A percentile compares a stretch with the other conserved stretches of the same genome.
These are phyloP conservation scores for Filosporella fistucella DNA, from an alignment of 495 filamentous ascomycete genomes.

Conservation along the genomic window DNA sequence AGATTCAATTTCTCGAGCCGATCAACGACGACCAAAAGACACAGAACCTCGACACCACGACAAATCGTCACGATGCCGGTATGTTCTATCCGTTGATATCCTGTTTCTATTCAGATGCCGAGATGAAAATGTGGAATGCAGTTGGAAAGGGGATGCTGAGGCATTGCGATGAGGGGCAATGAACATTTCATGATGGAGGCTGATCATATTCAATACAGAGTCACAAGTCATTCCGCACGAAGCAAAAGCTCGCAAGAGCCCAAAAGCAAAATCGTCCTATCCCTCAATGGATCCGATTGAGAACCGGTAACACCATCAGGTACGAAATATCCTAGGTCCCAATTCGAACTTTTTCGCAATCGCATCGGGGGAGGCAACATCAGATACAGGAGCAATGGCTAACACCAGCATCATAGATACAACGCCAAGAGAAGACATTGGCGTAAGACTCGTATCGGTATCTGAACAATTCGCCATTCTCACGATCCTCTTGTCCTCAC, in stretches of 20 bases:
- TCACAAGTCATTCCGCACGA: conserved; percentile 99
- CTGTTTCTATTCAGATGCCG: not conserved
- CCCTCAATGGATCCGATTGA: conserved; percentile 98
- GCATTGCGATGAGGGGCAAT: conserved; percentile 1
- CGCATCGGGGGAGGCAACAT: not conserved
- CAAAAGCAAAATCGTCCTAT: conserved; percentile 99
- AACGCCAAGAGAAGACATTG: conserved; percentile 99
- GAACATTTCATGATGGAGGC: conserved; percentile 10
- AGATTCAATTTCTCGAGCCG: conserved; percentile 1
- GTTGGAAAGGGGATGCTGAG: not conserved
- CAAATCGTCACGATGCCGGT: conserved; percentile 79
- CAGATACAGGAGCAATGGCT: conserved; percentile 1
- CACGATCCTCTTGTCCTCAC: conserved; percentile 4
- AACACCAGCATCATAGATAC: conserved; percentile 64
- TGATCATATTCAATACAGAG: conserved; percentile 52
- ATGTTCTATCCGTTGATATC: conserved; percentile 34
- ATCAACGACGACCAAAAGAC: conserved; percentile 11
- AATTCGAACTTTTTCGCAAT: not conserved
- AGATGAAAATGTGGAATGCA: not conserved
- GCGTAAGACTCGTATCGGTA: conserved; percentile 99
- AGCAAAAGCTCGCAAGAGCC: conserved; percentile 99
- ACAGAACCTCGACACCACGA: conserved; percentile 26
- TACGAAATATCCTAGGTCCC: conserved; percentile 8
- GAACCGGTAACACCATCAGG: conserved; percentile 83
- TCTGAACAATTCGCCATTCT: conserved; percentile 51